Evolutionary conservation across 1,284 basidiomycete genomes (phyloP).

Genomic region (Irpex lacteus): DNA sequence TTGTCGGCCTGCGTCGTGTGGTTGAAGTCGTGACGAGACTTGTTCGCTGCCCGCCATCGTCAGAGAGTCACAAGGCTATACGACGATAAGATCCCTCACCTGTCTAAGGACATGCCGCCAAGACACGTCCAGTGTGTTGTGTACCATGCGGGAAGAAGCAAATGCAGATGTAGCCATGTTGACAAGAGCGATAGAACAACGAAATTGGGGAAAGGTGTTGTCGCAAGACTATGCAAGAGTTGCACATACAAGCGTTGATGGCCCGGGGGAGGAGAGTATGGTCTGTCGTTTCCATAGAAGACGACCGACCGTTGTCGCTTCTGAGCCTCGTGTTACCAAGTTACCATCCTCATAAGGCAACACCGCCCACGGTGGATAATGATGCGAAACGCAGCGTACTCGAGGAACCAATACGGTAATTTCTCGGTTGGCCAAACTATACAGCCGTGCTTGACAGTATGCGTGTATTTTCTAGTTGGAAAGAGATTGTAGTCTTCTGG

Average conservation of each 20-base stretch:
- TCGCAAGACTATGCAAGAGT: background rate
- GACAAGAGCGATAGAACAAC: background rate
- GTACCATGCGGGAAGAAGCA: background rate
- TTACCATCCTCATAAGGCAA: background rate
- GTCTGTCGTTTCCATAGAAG: background rate
- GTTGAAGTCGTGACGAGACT: background rate
- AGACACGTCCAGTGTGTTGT: background rate
- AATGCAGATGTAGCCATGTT: background rate
- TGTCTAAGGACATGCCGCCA: background rate
- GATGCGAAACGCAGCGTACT: background rate
- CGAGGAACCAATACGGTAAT: background rate
- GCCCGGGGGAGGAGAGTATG: background rate
- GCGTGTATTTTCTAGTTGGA: background rate
- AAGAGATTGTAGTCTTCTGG: background rate
- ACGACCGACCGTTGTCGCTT: background rate
- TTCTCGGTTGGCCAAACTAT: background rate
- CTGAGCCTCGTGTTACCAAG: background rate
- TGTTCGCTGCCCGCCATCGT: background rate
- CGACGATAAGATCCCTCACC: background rate
- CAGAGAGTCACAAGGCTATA: background rate
- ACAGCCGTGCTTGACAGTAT: background rate
- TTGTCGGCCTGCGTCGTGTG: background rate
- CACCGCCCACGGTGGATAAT: background rate
- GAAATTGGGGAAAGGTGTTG: background rate
- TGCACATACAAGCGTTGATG: background rate